A percentile compares a stretch with the other conserved stretches of the same genome.
These are phyloP conservation scores for Vicia sativa DNA, from an alignment of 306 rosid genomes.

Conservation along the genomic window DNA sequence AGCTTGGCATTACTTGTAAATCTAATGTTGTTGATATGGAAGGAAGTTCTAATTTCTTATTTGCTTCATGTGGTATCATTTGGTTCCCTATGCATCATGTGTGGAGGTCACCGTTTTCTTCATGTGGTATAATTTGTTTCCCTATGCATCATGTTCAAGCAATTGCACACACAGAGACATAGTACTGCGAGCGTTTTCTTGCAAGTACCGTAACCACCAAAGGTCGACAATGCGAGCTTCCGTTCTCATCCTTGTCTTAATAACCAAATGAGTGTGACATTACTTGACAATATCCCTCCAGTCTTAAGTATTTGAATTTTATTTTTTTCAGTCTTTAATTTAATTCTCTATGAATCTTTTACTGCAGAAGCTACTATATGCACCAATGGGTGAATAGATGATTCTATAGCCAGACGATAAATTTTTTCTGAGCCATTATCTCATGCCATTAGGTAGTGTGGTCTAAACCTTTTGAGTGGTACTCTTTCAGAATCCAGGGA, in stretches of 20 bases:
- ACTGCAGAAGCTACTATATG: constrained; percentile 68
- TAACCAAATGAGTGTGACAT: constrained; percentile 70
- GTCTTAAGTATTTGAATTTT: not conserved
- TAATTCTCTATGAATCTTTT: constrained; percentile 29
- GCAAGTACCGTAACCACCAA: constrained; percentile 85
- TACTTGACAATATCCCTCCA: constrained; percentile 33
- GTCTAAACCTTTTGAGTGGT: constrained; percentile 65
- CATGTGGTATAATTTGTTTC: too few relatives aligned
- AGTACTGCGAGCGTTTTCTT: constrained; percentile 93
- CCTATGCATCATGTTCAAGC: constrained; percentile 84
- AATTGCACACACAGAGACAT: constrained; percentile 90
- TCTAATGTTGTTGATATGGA: constrained; percentile 82
- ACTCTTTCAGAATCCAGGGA: constrained; percentile 51
- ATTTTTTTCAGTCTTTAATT: constrained; percentile 51
- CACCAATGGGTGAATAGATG: constrained; percentile 88
- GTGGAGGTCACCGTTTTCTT: constrained; percentile 84
- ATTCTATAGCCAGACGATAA: constrained; percentile 91
- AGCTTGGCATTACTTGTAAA: constrained; percentile 86
- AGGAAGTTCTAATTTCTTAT: constrained; percentile 69
- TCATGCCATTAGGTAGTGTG: constrained; percentile 86
- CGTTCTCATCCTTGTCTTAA: constrained; percentile 87
- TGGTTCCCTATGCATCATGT: constrained; percentile 91
- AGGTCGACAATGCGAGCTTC: constrained; percentile 78
- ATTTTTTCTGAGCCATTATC: constrained; percentile 80
- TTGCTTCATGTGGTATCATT: constrained; percentile 90